Base-by-base conservation (phyloP, 352 stramenopile species). In the Pythium volutum region DNA sequence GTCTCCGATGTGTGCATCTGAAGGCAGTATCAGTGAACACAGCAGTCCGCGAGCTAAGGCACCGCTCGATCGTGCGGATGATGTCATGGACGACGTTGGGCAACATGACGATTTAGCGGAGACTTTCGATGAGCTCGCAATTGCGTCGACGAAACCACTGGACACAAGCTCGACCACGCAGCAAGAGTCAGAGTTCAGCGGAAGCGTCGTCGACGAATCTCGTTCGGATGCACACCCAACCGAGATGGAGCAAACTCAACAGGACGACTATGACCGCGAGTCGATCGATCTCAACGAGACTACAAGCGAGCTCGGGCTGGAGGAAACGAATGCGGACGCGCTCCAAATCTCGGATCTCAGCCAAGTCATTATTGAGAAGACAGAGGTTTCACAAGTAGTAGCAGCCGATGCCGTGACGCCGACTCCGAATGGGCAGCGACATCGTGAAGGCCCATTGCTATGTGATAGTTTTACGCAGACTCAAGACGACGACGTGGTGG, bases 391-490 rank as follows among this genome's bases (percentile, higher is more conserved):
- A n/a, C n/a, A n/a, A n/a, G n/a, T n/a, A 38, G 33, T 14, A 38
- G 33, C 33, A 38, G 12, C 7, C 33, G 33, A 38, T 38, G 33
- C 33, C 36, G 36, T 23, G 36, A 15, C n/a, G 14, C 36, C 36
- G 15, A 43, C 36, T 43, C 9, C 5, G 15, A 16, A 43, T 9
- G 36, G 1, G 16, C 42, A n/a, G 14, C 42, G 18, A 10, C 12
- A 29, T 48, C 42, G 20, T 48, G n/a, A 29, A 48, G 3, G 22
- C 8, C 1, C 9, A 4, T 27, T 15, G 42, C 22, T 14, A n/a
- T 54, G 47, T 54, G 47, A 39, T 6, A 54, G 16, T 16, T 54
- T 29, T 15, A 54, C 47, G 6, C 47, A 54, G 20, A 54, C 47
- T 27, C 27, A 15, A 18, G 27, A 27, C 29, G 29, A 27, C 3